These are phyloP conservation scores for Paulownia fortunei DNA, from an alignment of 257 asterid species.

Conservation along the genomic window DNA sequence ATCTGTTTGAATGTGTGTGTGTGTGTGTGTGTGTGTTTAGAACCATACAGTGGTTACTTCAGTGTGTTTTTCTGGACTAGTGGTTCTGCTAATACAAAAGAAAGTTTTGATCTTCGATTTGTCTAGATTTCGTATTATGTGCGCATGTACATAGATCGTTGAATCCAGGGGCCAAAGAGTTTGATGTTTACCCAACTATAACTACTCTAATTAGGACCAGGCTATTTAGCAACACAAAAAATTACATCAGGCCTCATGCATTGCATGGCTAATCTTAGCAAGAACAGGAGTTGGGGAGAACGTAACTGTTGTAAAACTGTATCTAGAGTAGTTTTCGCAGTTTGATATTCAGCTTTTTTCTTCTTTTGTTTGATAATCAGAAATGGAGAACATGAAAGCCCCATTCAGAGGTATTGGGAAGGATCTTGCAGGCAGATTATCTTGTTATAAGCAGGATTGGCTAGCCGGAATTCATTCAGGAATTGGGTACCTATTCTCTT, in stretches of 20 bases:
- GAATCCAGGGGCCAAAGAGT: no score
- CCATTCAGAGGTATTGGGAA: constrained; percentile 50
- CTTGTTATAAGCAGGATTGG: constrained; percentile 66
- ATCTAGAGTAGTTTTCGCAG: no score
- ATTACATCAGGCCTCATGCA: not conserved
- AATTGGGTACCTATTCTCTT: constrained; percentile 30
- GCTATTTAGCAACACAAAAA: no score
- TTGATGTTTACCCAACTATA: no score
- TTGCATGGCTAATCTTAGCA: no score
- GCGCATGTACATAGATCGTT: no score
- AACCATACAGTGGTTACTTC: no score
- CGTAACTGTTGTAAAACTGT: not conserved
- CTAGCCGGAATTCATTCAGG: constrained; percentile 46
- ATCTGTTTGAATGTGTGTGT: not conserved
- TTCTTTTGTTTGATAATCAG: not conserved
- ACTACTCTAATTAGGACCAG: no score
- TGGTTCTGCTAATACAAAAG: not conserved
- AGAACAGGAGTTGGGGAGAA: not conserved
- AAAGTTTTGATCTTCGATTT: no score
- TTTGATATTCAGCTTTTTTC: not conserved
- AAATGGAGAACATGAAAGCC: not conserved
- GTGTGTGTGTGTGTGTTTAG: not conserved
- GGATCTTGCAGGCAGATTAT: constrained; percentile 49
- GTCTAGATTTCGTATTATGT: no score
- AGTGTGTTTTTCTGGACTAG: not conserved